A percentile compares a stretch with the other conserved stretches of the same genome.
Evolutionary conservation across 2,329 filamentous ascomycete genomes (phyloP).

Genomic region (Trichophyton mentagrophytes): DNA sequence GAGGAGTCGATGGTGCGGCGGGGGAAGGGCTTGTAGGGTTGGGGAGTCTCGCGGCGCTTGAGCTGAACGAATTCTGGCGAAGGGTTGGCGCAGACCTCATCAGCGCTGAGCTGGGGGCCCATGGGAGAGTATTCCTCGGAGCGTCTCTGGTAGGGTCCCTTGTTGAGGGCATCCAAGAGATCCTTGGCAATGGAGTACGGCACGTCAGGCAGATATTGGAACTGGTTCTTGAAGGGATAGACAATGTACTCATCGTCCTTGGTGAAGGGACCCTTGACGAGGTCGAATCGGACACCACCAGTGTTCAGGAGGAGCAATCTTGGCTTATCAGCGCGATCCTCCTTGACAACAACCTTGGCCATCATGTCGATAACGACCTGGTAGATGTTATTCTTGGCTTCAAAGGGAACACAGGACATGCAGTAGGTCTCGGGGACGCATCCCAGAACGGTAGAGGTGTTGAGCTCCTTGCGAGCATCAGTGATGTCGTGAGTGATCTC

Average conservation of each 20-base stretch:
- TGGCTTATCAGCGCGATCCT: constrained; percentile 37
- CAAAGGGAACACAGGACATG: constrained; percentile 39
- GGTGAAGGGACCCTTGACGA: constrained; percentile 51
- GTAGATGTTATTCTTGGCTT: constrained; percentile 43
- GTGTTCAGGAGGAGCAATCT: constrained; percentile 50
- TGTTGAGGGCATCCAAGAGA: constrained; percentile 18
- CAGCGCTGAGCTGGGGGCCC: constrained; percentile 2
- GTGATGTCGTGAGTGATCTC: constrained; percentile 40
- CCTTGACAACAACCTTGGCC: constrained; percentile 39
- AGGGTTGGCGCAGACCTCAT: constrained; percentile 13
- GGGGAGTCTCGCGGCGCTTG: neutral
- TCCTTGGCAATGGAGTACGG: constrained; percentile 21
- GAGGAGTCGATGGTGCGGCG: constrained; percentile 16
- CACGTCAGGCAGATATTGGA: constrained; percentile 21
- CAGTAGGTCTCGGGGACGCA: constrained; percentile 51
- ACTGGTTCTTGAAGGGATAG: constrained; percentile 20
- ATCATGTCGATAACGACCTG: constrained; percentile 41
- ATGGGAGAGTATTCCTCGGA: constrained; percentile 6
- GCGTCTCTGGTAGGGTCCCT: constrained; percentile 20
- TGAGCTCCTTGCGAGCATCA: constrained; percentile 39
- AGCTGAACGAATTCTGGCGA: constrained; percentile 5
- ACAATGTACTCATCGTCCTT: constrained; percentile 24
- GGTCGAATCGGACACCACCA: constrained; percentile 48
- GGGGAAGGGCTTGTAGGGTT: constrained; percentile 13
- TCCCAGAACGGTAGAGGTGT: constrained; percentile 45